Conservation (phyloP, 306 rosid species). For the Trifolium dubium region DNA sequence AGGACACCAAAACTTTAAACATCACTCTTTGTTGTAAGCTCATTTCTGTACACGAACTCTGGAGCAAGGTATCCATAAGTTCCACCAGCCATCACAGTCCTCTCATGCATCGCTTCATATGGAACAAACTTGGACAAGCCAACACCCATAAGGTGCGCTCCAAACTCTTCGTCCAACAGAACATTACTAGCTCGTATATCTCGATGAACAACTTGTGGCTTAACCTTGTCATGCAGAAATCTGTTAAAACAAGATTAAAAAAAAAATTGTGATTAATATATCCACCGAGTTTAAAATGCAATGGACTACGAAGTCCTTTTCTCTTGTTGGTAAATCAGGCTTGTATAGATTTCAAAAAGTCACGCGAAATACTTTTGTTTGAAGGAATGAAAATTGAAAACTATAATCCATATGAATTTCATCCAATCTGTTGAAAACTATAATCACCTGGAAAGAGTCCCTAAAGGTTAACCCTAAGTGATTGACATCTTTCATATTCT, state of each 20-base stretch:
- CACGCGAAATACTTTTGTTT: background rate
- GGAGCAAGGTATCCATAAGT: slow-evolving; percentile 97
- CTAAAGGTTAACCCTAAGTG: too few species aligned
- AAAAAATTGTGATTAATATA: background rate
- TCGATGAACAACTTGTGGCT: slow-evolving; percentile 97
- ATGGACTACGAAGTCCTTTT: background rate
- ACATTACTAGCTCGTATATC: slow-evolving; percentile 95
- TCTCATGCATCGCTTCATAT: slow-evolving; percentile 91
- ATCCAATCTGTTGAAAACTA: too few species aligned
- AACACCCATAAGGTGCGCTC: slow-evolving; percentile 93
- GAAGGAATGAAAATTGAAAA: slow-evolving; percentile 34
- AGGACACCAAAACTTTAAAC: slow-evolving; percentile 95
- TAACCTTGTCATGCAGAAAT: slow-evolving; percentile 97
- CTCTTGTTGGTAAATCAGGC: background rate
- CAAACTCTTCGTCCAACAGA: slow-evolving; percentile 93
- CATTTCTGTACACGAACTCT: slow-evolving; percentile 88
- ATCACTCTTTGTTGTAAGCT: slow-evolving; percentile 93
- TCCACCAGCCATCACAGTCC: slow-evolving; percentile 98
- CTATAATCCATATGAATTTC: too few species aligned
- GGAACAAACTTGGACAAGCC: slow-evolving; percentile 95
- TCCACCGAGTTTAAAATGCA: slow-evolving; percentile 32
- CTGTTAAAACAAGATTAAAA: slow-evolving; percentile 47
- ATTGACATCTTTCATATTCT: too few species aligned
- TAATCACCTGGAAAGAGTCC: too few species aligned
- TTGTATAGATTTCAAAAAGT: slow-evolving; percentile 11